Percentiles rank a stretch among this genome's conserved stretches.
Conservation (phyloP, 2,329 filamentous ascomycete genomes). For the Colletotrichum agaves region DNA sequence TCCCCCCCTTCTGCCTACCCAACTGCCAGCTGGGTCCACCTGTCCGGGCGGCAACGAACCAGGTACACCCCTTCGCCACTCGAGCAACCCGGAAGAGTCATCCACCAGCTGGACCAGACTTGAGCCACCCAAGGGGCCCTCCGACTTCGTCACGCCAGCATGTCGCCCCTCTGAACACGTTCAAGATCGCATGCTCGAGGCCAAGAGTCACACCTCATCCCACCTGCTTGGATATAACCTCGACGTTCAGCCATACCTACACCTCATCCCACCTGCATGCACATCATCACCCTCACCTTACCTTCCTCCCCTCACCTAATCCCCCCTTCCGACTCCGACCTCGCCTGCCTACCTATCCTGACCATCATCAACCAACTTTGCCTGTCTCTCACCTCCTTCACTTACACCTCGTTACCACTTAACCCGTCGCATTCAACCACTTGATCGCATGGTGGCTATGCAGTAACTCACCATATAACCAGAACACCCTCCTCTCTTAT, state of each 20-base stretch:
- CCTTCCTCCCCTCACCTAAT: constrained; percentile 14
- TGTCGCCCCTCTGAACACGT: constrained; percentile 39
- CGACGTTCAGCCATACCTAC: constrained; percentile 36
- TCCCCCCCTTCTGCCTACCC: constrained; percentile 1
- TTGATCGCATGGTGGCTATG: constrained; percentile 44
- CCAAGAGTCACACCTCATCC: constrained; percentile 39
- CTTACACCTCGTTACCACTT: constrained; percentile 24
- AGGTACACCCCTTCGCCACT: constrained; percentile 38
- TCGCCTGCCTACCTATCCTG: constrained; percentile 10
- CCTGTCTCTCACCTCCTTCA: not conserved
- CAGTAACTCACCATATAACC: constrained; percentile 47
- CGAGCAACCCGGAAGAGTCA: constrained; percentile 42
- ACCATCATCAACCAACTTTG: not conserved
- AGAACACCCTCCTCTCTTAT: constrained; percentile 43
- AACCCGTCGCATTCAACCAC: constrained; percentile 27
- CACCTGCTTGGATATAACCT: constrained; percentile 38
- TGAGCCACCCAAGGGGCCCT: constrained; percentile 36
- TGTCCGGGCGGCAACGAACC: constrained; percentile 40
- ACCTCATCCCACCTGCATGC: constrained; percentile 27
- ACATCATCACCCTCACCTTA: constrained; percentile 11
- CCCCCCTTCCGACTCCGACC: constrained; percentile 8
- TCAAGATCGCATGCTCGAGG: constrained; percentile 37
- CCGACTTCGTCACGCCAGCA: constrained; percentile 40
- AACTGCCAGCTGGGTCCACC: constrained; percentile 48
- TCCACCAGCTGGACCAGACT: constrained; percentile 38